A percentile compares a stretch with the other conserved stretches of the same genome.
Conservation (phyloP, 306 rosid genomes). For the Alnus glutinosa region DNA sequence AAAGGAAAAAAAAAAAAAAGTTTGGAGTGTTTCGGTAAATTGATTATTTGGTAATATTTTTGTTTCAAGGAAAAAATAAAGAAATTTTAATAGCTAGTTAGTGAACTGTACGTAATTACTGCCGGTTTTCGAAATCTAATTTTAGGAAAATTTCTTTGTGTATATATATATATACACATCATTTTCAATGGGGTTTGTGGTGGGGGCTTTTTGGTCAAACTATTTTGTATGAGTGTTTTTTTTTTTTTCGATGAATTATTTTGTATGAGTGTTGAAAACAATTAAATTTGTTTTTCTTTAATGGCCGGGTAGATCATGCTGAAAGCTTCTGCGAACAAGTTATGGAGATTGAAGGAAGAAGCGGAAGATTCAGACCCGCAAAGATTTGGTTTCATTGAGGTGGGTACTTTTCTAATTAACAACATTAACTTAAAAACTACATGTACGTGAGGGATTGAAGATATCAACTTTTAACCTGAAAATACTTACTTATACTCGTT, state of each 20-base stretch:
- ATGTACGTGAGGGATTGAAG: too few relatives aligned
- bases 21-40: too few relatives aligned
- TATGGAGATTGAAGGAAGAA: conserved; percentile 91
- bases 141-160: conserved; percentile 39
- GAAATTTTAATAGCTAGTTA: too few relatives aligned
- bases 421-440: too few relatives aligned
- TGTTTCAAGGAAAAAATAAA: too few relatives aligned
- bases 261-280: background rate
- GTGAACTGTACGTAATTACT: too few relatives aligned
- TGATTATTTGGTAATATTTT: too few relatives aligned
- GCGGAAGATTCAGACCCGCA: conserved; percentile 61
- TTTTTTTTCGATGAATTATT: too few relatives aligned
- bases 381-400: conserved; percentile 98
- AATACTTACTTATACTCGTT: too few relatives aligned
- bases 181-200: conserved; percentile 69
- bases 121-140: conserved; percentile 18
- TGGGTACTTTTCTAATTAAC: conserved; percentile 33
- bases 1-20: too few relatives aligned
- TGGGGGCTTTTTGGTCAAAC: conserved; percentile 53
- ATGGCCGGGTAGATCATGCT: conserved; percentile 67
- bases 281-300: conserved; percentile 10
- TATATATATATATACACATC: conserved; percentile 18
- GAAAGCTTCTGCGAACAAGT: conserved; percentile 94
- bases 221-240: background rate
- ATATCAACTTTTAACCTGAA: too few relatives aligned